Base-by-base conservation (phyloP, 106 monocot genomes). In the Dendrobium catenatum region DNA sequence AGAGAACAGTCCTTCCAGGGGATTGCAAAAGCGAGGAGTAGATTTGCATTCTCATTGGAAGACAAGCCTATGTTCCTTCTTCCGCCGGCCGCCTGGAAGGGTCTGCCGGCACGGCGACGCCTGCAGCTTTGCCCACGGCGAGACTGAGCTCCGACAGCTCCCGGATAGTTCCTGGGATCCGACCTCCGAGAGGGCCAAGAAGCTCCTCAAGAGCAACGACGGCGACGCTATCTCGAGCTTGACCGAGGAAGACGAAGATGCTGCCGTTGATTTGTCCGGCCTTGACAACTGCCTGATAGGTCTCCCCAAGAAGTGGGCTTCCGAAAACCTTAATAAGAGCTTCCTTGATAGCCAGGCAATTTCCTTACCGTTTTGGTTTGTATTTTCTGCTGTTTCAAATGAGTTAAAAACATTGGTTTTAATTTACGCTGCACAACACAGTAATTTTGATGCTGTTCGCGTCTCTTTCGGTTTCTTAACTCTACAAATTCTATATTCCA, bases 161-260 rank as follows among this genome's bases (percentile, higher is more conserved):
- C 95, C 93, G 29, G 98, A 93, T 81, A 88, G 84, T 78, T 80
- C 95, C 6, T 93, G 95, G 95, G 93, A 99, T 42, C 98, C 98
- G 11, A 94, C 94, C 42, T 97, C 97, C 8, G 73, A 86, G 9
- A 86, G 83, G 76, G 95, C 85, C 29, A 94, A 98, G 89, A 91
- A 88, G 82, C 55, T 86, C 27, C 81, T 82, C 26, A 93, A 82
- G 77, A 3, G 41, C 40, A 77, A 68, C 11, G 73, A 20, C 1
- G 73, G 37, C 3, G 56, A 20, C 3, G 76, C 31, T 4, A 0
- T 16, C 29, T 70, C 70, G 70, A 64, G 41, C 0, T n/a, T 82
- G 1, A 55, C 22, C 20, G 55, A 42, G 33, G 42, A 42, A 6
- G 84, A 79, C 8, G 55, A 74, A 7, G 79, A 64, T 75, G 84